Conservation (phyloP, 2,329 filamentous ascomycete genomes). For the Paecilomyces fulvus region DNA sequence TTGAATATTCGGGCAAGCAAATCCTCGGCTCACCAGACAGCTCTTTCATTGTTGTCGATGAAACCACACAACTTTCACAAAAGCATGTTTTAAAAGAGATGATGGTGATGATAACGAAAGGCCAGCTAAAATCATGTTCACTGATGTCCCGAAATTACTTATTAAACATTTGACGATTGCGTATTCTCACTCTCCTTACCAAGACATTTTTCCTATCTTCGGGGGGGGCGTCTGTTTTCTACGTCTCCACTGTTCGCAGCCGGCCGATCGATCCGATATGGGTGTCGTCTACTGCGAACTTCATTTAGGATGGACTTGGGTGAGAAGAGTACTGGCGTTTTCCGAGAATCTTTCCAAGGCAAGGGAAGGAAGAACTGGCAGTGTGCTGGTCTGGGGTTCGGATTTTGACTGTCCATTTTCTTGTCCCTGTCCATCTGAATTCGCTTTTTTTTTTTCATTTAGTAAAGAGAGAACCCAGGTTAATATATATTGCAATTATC, state of each 20-base stretch:
- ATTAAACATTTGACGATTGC: neutral
- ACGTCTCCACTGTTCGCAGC: neutral
- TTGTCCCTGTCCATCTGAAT: neutral
- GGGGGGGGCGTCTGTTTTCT: neutral
- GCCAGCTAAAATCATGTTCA: slow-evolving; percentile 2
- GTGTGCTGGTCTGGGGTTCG: neutral
- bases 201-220: neutral
- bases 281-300: neutral
- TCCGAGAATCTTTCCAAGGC: too few relatives aligned
- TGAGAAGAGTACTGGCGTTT: too few relatives aligned
- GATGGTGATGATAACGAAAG: slow-evolving; percentile 7
- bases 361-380: too few relatives aligned
- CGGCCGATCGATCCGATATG: neutral
- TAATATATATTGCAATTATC: neutral
- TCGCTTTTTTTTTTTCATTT: neutral
- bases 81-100: slow-evolving; percentile 5
- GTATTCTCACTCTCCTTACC: neutral
- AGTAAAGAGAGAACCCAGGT: neutral
- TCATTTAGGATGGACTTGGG: neutral
- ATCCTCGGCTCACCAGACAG: slow-evolving; percentile 1
- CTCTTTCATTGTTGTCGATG: neutral
- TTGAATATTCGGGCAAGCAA: slow-evolving; percentile 2
- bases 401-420: neutral
- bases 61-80: neutral
- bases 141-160: neutral